Percentiles rank a stretch among this genome's conserved stretches.
Conservation (phyloP, 148 eudicot genomes). For the Bassia scoparia region DNA sequence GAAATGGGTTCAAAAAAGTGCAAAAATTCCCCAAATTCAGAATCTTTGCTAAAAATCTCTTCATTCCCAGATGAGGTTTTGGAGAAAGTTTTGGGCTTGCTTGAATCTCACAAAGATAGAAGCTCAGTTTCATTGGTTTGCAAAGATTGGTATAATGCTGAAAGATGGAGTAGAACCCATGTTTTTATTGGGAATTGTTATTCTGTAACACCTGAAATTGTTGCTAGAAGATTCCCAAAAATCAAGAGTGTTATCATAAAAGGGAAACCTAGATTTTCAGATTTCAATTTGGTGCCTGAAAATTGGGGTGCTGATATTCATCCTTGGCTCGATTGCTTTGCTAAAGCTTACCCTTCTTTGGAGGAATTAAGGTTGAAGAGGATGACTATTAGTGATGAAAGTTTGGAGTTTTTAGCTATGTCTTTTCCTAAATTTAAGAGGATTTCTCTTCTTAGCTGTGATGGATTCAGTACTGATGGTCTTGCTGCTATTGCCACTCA, state of each 20-base stretch:
- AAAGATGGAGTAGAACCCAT: conserved; percentile 63
- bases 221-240: conserved; percentile 60
- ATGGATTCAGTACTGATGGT: conserved; percentile 80
- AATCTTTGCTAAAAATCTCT: conserved; percentile 12
- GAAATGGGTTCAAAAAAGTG: conserved; percentile 26
- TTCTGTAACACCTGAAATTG: conserved; percentile 71
- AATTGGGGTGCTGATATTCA: conserved; percentile 84
- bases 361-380: conserved; percentile 89
- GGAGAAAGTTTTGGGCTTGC: conserved; percentile 54
- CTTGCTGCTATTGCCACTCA: conserved; percentile 68
- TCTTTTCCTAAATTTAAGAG: conserved; percentile 54
- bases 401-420: conserved; percentile 64
- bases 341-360: conserved; percentile 53
- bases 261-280: conserved; percentile 80
- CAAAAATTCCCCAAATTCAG: conserved; percentile 21
- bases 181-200: conserved; percentile 82
- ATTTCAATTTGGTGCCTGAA: conserved; percentile 70
- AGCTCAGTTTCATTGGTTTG: conserved; percentile 71
- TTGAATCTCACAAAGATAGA: conserved; percentile 54
- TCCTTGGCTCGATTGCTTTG: conserved; percentile 58
- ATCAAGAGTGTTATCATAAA: conserved; percentile 59
- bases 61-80: conserved; percentile 75
- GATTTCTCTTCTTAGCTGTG: conserved; percentile 68
- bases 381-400: conserved; percentile 67
- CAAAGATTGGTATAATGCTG: conserved; percentile 81